Conservation (phyloP, 306 rosid species). For the Sesbania bispinosa region DNA sequence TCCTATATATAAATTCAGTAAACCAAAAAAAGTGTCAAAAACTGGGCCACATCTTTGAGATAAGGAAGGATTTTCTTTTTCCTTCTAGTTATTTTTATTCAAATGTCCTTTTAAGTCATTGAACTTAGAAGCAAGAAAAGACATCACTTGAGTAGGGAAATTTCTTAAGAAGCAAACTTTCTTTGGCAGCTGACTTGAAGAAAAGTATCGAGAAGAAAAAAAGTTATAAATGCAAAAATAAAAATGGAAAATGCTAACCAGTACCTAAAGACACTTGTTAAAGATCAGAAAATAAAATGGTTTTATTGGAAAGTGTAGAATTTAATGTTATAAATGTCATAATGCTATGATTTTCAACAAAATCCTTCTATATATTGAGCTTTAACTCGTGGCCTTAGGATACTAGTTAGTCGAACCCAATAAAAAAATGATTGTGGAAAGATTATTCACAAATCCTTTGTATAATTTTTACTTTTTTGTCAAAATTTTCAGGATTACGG, state of each 20-base stretch:
- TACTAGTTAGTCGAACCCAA: too few species aligned
- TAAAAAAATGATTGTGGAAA: neutral
- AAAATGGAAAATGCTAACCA: too few species aligned
- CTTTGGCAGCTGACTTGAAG: neutral
- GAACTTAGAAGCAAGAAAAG: neutral
- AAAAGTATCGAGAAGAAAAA: neutral
- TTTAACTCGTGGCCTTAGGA: too few species aligned
- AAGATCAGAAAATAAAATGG: too few species aligned
- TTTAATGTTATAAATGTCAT: too few species aligned
- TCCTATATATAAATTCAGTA: neutral
- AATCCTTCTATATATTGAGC: too few species aligned
- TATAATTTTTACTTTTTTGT: neutral
- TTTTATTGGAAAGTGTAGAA: too few species aligned
- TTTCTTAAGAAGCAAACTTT: neutral
- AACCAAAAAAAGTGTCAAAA: constrained; percentile 8
- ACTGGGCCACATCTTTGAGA: constrained; percentile 25
- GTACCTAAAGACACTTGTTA: too few species aligned
- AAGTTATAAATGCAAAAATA: neutral
- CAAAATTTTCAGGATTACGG: constrained; percentile 55
- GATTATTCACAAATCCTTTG: neutral
- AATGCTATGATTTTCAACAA: too few species aligned
- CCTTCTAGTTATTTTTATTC: constrained; percentile 14
- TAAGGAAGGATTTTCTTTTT: neutral
- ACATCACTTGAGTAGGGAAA: neutral
- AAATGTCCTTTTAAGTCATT: neutral